A percentile compares a stretch with the other conserved stretches of the same genome.
phyloP scores from a whole-genome alignment of 2,329 filamentous ascomycete species.

The Cercospora janseana region DNA sequence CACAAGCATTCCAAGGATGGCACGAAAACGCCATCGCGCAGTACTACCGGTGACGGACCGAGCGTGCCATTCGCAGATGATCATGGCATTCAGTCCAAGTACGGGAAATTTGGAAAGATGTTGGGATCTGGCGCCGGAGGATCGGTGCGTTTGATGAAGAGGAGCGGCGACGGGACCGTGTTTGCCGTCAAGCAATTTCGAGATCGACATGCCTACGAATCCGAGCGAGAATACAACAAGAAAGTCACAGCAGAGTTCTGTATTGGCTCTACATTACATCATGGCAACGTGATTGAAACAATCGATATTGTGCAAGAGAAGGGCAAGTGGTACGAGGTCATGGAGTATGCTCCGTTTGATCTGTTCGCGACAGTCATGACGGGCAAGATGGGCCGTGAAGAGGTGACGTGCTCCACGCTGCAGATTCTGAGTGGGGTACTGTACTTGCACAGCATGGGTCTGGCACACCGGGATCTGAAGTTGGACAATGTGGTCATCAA shows the following conservation, averaged over 20 bases:
- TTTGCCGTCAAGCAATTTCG: slow-evolving; percentile 98
- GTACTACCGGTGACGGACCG: slow-evolving; percentile 37
- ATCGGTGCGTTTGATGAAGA: slow-evolving; percentile 90
- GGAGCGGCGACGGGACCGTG: slow-evolving; percentile 84
- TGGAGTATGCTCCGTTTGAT: slow-evolving; percentile 97
- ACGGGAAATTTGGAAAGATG: slow-evolving; percentile 92
- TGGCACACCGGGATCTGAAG: slow-evolving; percentile 93
- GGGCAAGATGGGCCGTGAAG: slow-evolving; percentile 89
- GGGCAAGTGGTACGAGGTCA: slow-evolving; percentile 93
- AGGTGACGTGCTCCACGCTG: slow-evolving; percentile 85
- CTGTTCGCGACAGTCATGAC: slow-evolving; percentile 99
- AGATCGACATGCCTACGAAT: slow-evolving; percentile 86
- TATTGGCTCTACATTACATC: slow-evolving; percentile 92
- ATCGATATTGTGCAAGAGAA: slow-evolving; percentile 95
- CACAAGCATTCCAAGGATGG: slow-evolving; percentile 29
- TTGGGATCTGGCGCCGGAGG: slow-evolving; percentile 91
- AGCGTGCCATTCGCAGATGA: slow-evolving; percentile 88
- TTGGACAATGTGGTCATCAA: slow-evolving; percentile 98
- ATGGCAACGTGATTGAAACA: slow-evolving; percentile 97
- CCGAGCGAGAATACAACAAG: slow-evolving; percentile 92
- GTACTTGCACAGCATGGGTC: slow-evolving; percentile 90
- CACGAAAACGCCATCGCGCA: slow-evolving; percentile 26
- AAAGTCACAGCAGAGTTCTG: slow-evolving; percentile 98
- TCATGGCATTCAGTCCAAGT: slow-evolving; percentile 84
- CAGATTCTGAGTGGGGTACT: slow-evolving; percentile 94